Evolutionary conservation across 257 asterid genomes (phyloP), one percentile per base, ranked within the genome.

Genomic region (Petunia secreta): DNA sequence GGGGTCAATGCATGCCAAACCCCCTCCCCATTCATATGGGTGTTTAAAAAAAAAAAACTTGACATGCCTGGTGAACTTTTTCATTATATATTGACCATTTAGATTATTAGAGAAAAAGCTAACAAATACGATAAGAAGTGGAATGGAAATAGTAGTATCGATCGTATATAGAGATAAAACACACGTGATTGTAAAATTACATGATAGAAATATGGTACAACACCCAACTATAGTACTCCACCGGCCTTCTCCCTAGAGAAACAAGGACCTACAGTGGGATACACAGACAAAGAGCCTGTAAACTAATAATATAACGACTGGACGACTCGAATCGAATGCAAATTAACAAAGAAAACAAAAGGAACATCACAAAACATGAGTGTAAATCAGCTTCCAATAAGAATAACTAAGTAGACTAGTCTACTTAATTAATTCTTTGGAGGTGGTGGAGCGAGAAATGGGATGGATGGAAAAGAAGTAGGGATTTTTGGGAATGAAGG

Each of bases 391-490:
- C 11, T 9, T 59, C 14, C 8, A 73, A 41, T 36, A 36, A 38
- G 41, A 79, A 43, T 3, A 39, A 5, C 39, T 74, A 8, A 52
- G 71, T 16, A 50, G 71, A 60, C 37, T 7, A 16, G n/a, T 63
- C 41, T 14, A 54, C 67, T 39, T 74, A 54, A 48, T 52, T 65
- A 84, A 62, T 82, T 69, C 63, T 82, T 83, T 3, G 86, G 68
- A 46, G 88, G 88, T 71, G 86, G 86, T 55, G 88, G 86, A 73
- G 84, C 41, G 15, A 15, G 75, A 38, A 67, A 71, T 54, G 88
- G 82, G 67, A 85, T 40, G 64, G 75, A 68, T 38, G 84, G 80
- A 71, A 84, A 36, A n/a, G 87, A 81, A 69, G 87, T 71, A 2
- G 80, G 80, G 58, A 77, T 4, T 43, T 77, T 77, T 25, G 80